Conservation (phyloP, 2,329 filamentous ascomycete species). For the Stemphylium lycopersici region DNA sequence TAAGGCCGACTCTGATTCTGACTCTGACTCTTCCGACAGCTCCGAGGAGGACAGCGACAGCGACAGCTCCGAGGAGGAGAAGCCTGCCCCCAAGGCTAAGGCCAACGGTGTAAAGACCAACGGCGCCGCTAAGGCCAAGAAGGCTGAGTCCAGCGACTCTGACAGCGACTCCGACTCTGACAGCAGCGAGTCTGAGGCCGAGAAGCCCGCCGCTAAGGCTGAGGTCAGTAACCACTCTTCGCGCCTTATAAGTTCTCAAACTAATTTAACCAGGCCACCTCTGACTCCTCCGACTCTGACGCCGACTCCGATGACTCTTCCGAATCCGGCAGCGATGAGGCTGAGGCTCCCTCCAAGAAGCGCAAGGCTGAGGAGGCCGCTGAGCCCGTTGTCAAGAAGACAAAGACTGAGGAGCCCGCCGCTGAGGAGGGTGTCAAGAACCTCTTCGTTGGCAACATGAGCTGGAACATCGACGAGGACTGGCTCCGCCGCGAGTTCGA, state of each 20-base stretch:
- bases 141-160: slow-evolving; percentile 48
- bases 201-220: slow-evolving; percentile 36
- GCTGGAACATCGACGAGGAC: slow-evolving; percentile 89
- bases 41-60: slow-evolving; percentile 35
- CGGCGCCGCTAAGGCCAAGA: slow-evolving; percentile 41
- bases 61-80: slow-evolving; percentile 40
- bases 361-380: slow-evolving; percentile 66
- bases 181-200: slow-evolving; percentile 37
- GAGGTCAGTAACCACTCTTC: slow-evolving; percentile 37
- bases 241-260: neutral
- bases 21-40: slow-evolving; percentile 26
- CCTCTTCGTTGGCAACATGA: slow-evolving; percentile 88
- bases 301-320: slow-evolving; percentile 47
- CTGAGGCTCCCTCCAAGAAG: slow-evolving; percentile 64
- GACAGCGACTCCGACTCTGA: slow-evolving; percentile 28
- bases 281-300: slow-evolving; percentile 30
- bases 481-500: slow-evolving; percentile 82
- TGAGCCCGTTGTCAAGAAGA: slow-evolving; percentile 67
- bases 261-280: slow-evolving; percentile 36
- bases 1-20: slow-evolving; percentile 46
- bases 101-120: slow-evolving; percentile 44
- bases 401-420: slow-evolving; percentile 63
- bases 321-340: slow-evolving; percentile 40
- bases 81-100: slow-evolving; percentile 39
- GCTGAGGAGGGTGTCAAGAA: slow-evolving; percentile 63